Evolutionary conservation across 2,329 filamentous ascomycete species (phyloP), one percentile per base, ranked within the genome.

Genomic region (Colletotrichum somersetense): DNA sequence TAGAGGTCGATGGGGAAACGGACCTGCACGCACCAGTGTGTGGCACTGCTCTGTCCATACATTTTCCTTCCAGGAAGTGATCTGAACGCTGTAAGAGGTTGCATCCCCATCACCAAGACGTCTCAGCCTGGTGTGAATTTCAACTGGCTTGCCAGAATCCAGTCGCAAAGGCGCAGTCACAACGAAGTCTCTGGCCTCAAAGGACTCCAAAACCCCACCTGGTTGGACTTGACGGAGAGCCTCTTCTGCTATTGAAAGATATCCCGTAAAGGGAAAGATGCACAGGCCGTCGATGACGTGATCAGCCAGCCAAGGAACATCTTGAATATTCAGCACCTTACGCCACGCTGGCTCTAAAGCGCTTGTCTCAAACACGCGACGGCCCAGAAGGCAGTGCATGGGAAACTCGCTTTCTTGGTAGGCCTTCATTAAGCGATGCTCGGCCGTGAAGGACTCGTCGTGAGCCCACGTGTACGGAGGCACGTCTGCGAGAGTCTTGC

Each of bases 51-150:
- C 77, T 1, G 76, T 76, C 79, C 79, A 80, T 6, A 62, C 63
- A 1, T 72, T 70, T 10, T 76, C 75, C 20, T 75, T 77, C 64
- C 75, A 77, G 4, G 79, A 80, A 4, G 76, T 66, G 20, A 82
- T 76, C 16, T 70, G 77, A 20, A 80, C 81, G n/a, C 79, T 77
- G 73, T 76, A 82, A 76, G 77, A 81, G 1, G 74, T 8, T 20
- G 46, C n/a, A 23, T 50, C 8, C 10, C 20, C 46, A 48, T 18
- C 75, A 1, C 70, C 73, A 1, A 74, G 66, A 7, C 72, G 77
- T 20, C 77, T 76, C 1, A 83, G 59, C 0, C 76, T 78, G 1
- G 80, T 81, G 33, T 80, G 70, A 1, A 82, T 68, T 62, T 83
- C 82, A 0, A 68, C 75, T 1, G 77, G 74, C 6, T 68, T 70